Evolutionary conservation across 1,284 basidiomycete species (phyloP).

Genomic region (Calocybe gambosa): DNA sequence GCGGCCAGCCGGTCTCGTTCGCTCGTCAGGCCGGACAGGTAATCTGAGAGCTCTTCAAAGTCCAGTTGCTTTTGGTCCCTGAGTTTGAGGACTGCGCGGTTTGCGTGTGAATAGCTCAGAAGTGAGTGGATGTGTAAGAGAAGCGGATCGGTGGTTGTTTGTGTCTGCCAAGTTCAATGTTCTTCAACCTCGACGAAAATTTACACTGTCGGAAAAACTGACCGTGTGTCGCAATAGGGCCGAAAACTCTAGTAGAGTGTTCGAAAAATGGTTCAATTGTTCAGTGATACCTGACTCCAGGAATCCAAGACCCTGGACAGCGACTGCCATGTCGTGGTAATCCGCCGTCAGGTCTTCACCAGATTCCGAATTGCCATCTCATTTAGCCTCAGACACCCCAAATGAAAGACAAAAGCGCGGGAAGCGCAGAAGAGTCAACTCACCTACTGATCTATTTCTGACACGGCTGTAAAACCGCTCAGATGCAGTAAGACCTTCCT

Average conservation of each 20-base stretch:
- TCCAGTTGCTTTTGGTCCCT: conserved; percentile 98
- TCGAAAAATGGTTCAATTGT: conserved; percentile 92
- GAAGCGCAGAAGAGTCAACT: conserved; percentile 34
- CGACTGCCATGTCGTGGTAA: conserved; percentile 94
- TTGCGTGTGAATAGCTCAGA: conserved; percentile 83
- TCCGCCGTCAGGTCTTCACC: conserved; percentile 91
- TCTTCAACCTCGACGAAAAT: conserved; percentile 5
- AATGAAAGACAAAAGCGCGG: conserved; percentile 22
- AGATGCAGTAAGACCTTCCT: conserved; percentile 79
- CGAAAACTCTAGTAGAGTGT: conserved; percentile 90
- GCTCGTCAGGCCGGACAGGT: conserved; percentile 83
- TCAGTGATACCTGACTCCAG: conserved; percentile 98
- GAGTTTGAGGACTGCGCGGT: conserved; percentile 86
- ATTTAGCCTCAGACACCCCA: conserved; percentile 67
- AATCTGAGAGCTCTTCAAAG: conserved; percentile 96
- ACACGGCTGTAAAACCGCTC: conserved; percentile 78
- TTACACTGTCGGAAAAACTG: conserved; percentile 21
- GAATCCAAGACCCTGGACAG: conserved; percentile 94
- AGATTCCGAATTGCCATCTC: conserved; percentile 71
- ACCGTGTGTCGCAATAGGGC: conserved; percentile 79
- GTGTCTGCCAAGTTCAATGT: conserved; percentile 54
- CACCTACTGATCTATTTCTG: conserved; percentile 80
- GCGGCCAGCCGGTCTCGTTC: conserved; percentile 92
- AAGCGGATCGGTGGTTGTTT: conserved; percentile 82
- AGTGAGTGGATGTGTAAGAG: conserved; percentile 86